Conservation (phyloP, 2,329 filamentous ascomycete species). For the Dendrostoma leiphaemia region DNA sequence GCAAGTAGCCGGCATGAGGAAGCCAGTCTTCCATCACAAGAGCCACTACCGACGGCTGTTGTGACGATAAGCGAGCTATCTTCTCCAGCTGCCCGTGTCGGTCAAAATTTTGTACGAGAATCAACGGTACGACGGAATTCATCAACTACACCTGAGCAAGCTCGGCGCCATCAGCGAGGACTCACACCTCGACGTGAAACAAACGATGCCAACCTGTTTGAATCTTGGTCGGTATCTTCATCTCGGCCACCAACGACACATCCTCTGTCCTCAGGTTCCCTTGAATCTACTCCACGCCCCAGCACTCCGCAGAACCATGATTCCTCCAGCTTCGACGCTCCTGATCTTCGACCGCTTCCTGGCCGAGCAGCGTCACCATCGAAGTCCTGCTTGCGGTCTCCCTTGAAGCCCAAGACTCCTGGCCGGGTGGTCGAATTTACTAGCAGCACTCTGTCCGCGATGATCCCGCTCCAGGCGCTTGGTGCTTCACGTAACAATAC, state of each 20-base stretch:
- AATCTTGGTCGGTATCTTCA: slow-evolving; percentile 13
- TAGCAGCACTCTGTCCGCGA: slow-evolving; percentile 46
- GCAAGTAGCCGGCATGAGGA: not conserved
- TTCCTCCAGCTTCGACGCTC: slow-evolving; percentile 36
- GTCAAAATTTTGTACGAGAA: not conserved
- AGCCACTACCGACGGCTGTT: not conserved
- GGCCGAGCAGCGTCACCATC: slow-evolving; percentile 51
- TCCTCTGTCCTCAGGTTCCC: not conserved
- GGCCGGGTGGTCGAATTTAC: slow-evolving; percentile 59
- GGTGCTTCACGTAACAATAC: slow-evolving; percentile 16
- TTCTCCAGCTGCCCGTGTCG: not conserved
- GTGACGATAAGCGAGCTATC: not conserved
- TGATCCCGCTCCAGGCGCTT: slow-evolving; percentile 36
- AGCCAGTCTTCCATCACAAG: not conserved
- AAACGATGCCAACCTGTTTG: slow-evolving; percentile 13
- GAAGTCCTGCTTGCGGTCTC: slow-evolving; percentile 57
- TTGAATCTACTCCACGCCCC: slow-evolving; percentile 1
- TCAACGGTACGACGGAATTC: not conserved
- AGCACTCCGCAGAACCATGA: slow-evolving; percentile 20
- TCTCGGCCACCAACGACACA: slow-evolving; percentile 7
- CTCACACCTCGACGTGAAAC: not conserved
- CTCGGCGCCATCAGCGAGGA: not conserved
- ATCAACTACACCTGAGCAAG: slow-evolving; percentile 7
- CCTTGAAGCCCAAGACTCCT: slow-evolving; percentile 55
- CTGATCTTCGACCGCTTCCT: slow-evolving; percentile 47